Conservation (phyloP, 1,284 basidiomycete species). For the Neonothopanus nambi region DNA sequence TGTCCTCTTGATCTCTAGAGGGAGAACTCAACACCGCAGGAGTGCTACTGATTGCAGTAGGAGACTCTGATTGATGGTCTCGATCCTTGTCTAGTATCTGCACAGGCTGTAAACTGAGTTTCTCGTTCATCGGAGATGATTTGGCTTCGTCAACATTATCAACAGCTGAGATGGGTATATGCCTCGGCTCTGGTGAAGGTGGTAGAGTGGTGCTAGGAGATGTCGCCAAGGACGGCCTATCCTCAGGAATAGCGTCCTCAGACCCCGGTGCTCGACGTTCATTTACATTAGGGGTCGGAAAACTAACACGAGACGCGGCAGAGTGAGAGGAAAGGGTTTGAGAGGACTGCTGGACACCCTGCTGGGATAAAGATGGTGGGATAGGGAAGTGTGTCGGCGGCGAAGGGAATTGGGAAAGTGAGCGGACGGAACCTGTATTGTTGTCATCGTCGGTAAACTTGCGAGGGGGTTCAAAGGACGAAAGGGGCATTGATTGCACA, state of each 20-base stretch:
- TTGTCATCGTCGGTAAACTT: slow-evolving; percentile 39
- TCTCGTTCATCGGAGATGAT: too few relatives aligned
- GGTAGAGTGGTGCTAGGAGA: slow-evolving; percentile 29
- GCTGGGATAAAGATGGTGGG: slow-evolving; percentile 41
- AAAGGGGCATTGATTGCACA: slow-evolving; percentile 17
- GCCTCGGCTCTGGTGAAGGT: slow-evolving; percentile 14
- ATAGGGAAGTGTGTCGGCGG: slow-evolving; percentile 72
- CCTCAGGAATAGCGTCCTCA: not conserved
- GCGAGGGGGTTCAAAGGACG: slow-evolving; percentile 36
- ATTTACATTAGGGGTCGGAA: slow-evolving; percentile 21
- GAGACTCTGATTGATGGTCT: too few relatives aligned
- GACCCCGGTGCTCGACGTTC: slow-evolving; percentile 4
- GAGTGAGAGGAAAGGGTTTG: slow-evolving; percentile 29
- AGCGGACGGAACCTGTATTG: slow-evolving; percentile 57
- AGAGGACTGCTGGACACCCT: slow-evolving; percentile 30
- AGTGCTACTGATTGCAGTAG: too few relatives aligned
- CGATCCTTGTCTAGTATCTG: too few relatives aligned
- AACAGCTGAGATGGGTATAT: too few relatives aligned
- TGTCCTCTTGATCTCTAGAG: too few relatives aligned
- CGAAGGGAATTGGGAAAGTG: slow-evolving; percentile 67
- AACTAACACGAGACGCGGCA: slow-evolving; percentile 28
- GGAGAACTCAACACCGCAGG: too few relatives aligned
- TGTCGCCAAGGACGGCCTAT: not conserved
- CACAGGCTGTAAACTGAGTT: too few relatives aligned
- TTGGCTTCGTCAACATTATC: too few relatives aligned